A percentile compares a stretch with the other conserved stretches of the same genome.
phyloP scores from a whole-genome alignment of 208 protist species.

The Borovskyia barvae region DNA sequence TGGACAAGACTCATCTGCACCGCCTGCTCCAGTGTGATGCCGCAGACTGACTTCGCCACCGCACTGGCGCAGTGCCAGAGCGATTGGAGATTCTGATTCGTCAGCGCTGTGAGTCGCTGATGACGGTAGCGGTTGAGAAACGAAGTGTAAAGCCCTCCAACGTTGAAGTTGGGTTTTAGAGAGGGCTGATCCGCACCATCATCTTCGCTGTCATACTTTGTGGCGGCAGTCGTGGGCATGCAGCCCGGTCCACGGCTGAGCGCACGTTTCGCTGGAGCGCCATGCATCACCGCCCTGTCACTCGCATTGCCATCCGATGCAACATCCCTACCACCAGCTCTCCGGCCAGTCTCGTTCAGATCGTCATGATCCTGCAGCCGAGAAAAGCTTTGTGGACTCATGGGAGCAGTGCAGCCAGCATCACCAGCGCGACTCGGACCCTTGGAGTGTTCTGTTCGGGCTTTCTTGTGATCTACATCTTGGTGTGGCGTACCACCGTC shows the following conservation, averaged over 20 bases:
- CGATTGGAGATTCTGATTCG: slow-evolving; percentile 21
- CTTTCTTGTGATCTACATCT: neutral
- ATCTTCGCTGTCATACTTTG: neutral
- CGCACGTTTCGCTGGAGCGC: too few relatives aligned
- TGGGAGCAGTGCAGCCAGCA: neutral
- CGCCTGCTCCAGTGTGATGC: slow-evolving; percentile 3
- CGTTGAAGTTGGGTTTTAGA: slow-evolving; percentile 3
- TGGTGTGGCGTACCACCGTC: too few relatives aligned
- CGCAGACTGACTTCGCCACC: slow-evolving; percentile 11
- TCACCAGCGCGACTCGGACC: too few relatives aligned
- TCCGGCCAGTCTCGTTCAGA: neutral
- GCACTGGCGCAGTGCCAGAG: slow-evolving; percentile 13
- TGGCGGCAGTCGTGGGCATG: neutral
- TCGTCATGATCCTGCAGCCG: neutral
- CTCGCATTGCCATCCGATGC: too few relatives aligned
- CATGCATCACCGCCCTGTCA: too few relatives aligned
- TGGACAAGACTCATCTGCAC: neutral
- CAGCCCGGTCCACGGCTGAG: too few relatives aligned
- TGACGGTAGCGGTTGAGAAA: slow-evolving; percentile 24
- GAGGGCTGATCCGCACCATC: neutral
- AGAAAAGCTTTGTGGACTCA: neutral
- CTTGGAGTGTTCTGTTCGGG: too few relatives aligned
- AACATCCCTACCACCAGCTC: neutral
- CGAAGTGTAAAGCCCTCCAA: slow-evolving; percentile 21
- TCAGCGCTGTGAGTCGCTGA: slow-evolving; percentile 23